Evolutionary conservation across 164 flowering plant genomes (phyloP).

Genomic region (Vitis cinerea): DNA sequence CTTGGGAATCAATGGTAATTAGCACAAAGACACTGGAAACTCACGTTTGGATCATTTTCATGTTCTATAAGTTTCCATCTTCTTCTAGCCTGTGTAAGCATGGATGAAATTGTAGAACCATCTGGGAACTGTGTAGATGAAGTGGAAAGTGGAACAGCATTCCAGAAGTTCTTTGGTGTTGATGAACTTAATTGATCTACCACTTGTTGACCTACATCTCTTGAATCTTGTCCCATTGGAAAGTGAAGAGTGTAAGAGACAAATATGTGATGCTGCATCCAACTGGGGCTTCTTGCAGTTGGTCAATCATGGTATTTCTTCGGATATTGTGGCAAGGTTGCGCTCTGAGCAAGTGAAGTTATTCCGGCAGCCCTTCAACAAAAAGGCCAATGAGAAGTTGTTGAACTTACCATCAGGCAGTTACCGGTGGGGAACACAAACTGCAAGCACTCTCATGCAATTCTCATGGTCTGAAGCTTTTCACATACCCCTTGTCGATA

Average conservation of each 20-base stretch:
- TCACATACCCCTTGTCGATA: conserved; percentile 53
- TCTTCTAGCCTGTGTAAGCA: no score
- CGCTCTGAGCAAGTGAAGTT: conserved; percentile 45
- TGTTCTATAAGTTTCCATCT: no score
- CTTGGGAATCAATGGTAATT: no score
- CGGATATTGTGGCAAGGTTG: conserved; percentile 45
- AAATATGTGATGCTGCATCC: conserved; percentile 55
- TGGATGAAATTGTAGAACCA: no score
- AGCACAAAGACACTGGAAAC: no score
- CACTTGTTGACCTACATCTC: conserved; percentile 54
- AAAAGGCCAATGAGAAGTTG: conserved; percentile 34
- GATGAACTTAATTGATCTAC: conserved; percentile 50
- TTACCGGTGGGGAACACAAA: conserved; percentile 76
- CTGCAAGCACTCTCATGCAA: conserved; percentile 47
- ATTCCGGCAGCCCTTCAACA: conserved; percentile 50
- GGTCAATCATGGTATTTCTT: conserved; percentile 65
- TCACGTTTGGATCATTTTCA: no score
- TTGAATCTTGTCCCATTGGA: conserved; percentile 21
- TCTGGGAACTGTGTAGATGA: no score
- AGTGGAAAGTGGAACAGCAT: no score
- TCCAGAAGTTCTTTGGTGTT: background rate
- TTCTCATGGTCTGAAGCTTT: conserved; percentile 85
- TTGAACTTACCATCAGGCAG: conserved; percentile 36
- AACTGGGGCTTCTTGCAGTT: conserved; percentile 83
- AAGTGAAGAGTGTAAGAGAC: conserved; percentile 44